Base-by-base conservation (phyloP, 2,329 filamentous ascomycete genomes). In the Hymenoscyphus fructigenus region DNA sequence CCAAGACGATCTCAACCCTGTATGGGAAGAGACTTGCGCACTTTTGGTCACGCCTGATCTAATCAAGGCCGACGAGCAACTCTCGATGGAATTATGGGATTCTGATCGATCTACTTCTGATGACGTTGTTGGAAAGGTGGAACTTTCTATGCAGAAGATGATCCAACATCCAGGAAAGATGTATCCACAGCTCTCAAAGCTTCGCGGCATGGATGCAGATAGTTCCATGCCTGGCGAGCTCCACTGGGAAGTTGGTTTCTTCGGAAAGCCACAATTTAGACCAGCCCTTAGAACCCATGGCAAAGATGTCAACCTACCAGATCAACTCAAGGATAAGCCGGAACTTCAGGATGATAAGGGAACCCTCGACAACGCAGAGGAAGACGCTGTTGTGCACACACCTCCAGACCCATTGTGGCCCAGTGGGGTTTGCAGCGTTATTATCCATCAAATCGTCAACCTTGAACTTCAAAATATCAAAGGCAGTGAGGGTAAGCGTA, bases 331-430 rank as follows among this genome's bases (percentile, higher is more conserved):
- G 65, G 85, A 94, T 70, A 85, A 90, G 68, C 86, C 89, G 3
- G 88, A 91, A 69, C 82, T 97, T 12, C 91, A 97, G 75, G 92
- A 97, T 65, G 90, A 96, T n/a, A 91, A 93, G 77, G 93, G 93
- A 0, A 83, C 86, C 2, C 83, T 93, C 53, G 88, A 91, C 63
- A 91, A 80, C 7, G 84, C 84, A 1, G 83, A 91, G 57, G 92
- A 97, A 74, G 91, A 97, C 74, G 92, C 92, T 1, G 92, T 96
- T 2, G 86, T 91, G 55, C 90, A 92, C 74, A 98, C 93, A 0
- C 95, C 95, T 5, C 94, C 94, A 0, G 94, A 98, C 75, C 94
- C 94, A n/a, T 83, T 97, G 6, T 98, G 93, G 92, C 95, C 94
- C 0, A 96, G 91, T 71, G 95, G 95, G 64, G 83, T 99, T 23